Conservation (phyloP, 768 basidiomycete species). For the Mycena filopes region DNA sequence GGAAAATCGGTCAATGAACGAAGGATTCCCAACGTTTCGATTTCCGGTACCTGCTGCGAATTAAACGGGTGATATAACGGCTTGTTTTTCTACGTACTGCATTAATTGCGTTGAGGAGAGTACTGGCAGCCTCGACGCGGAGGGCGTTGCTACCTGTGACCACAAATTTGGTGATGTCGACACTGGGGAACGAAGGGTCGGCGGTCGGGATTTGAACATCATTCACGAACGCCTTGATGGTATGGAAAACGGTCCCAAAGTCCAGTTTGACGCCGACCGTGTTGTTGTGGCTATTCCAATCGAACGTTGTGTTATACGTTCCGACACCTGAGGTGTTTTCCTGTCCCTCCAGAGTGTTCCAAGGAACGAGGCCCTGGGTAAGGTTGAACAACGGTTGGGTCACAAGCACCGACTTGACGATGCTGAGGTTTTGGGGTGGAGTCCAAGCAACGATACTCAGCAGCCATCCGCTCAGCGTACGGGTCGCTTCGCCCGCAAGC, state of each 20-base stretch:
- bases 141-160: conserved; percentile 21
- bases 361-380: conserved; percentile 29
- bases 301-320: conserved; percentile 28
- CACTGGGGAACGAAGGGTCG: conserved; percentile 23
- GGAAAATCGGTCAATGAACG: conserved; percentile 15
- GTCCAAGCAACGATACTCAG: conserved; percentile 32
- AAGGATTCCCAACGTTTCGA: conserved; percentile 20
- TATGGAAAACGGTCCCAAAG: conserved; percentile 30
- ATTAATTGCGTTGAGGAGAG: conserved; percentile 30
- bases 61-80: neutral
- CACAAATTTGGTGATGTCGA: conserved; percentile 29
- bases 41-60: conserved; percentile 10
- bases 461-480: conserved; percentile 23
- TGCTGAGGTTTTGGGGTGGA: conserved; percentile 26
- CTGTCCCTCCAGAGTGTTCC: conserved; percentile 22
- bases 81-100: conserved; percentile 14
- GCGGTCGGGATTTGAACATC: conserved; percentile 27
- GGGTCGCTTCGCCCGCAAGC: conserved; percentile 19
- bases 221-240: conserved; percentile 30
- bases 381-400: conserved; percentile 25
- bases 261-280: conserved; percentile 26
- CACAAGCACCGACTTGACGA: conserved; percentile 24
- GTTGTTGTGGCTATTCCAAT: conserved; percentile 20
- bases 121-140: conserved; percentile 28
- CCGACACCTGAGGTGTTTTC: conserved; percentile 29